Conservation (phyloP, 1,284 basidiomycete genomes). For the Naganishia cerealis region DNA sequence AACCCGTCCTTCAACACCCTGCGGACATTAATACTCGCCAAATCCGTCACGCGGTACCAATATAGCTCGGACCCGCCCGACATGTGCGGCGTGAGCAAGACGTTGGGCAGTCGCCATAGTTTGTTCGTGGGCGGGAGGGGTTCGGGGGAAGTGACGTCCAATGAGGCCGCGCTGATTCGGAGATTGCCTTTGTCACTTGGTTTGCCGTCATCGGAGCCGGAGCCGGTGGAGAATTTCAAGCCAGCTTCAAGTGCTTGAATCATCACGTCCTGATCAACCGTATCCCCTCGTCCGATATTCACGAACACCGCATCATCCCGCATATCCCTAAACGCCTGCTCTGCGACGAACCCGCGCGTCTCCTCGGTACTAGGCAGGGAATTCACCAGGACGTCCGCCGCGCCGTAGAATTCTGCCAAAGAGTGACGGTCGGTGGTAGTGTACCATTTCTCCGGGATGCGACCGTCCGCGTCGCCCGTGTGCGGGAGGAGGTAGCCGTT, state of each 20-base stretch:
- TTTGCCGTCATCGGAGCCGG: background rate
- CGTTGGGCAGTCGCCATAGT: conserved; percentile 41
- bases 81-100: conserved; percentile 47
- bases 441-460: conserved; percentile 35
- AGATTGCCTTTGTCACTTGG: conserved; percentile 28
- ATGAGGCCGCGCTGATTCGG: conserved; percentile 25
- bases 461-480: conserved; percentile 42
- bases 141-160: conserved; percentile 46
- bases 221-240: background rate
- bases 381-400: conserved; percentile 36
- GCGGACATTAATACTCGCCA: conserved; percentile 37
- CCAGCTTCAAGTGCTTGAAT: conserved; percentile 39
- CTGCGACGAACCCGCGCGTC: conserved; percentile 34
- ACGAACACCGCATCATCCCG: conserved; percentile 38
- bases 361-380: conserved; percentile 33
- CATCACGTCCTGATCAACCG: conserved; percentile 42
- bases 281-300: conserved; percentile 45
- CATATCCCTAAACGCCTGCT: conserved; percentile 39
- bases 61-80: conserved; percentile 37
- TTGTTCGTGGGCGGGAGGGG: conserved; percentile 41
- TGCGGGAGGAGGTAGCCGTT: conserved; percentile 36
- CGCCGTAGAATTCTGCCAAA: conserved; percentile 34
- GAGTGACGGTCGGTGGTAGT: conserved; percentile 27
- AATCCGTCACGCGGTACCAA: conserved; percentile 37
- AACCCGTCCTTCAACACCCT: conserved; percentile 38